Evolutionary conservation across 495 filamentous ascomycete species (phyloP).

Genomic region (Penicillium coffeae): DNA sequence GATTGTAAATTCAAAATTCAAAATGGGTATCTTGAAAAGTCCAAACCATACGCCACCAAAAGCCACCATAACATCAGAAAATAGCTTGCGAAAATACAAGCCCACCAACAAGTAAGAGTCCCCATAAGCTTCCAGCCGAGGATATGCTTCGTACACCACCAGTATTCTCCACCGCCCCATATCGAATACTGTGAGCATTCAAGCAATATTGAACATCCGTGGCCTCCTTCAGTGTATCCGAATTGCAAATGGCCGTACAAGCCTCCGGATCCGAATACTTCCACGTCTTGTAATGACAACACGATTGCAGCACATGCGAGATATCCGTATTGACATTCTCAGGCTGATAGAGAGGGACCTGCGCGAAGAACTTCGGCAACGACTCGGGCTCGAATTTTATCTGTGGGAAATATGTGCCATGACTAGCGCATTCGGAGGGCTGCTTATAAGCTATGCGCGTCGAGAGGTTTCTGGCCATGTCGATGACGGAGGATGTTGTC

Average conservation of each 20-base stretch:
- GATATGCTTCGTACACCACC: not conserved
- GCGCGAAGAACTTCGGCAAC: conserved; percentile 8
- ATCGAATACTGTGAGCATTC: conserved; percentile 8
- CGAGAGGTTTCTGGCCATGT: too few relatives aligned
- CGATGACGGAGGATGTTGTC: too few relatives aligned
- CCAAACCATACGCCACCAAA: not conserved
- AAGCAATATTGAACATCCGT: conserved; percentile 16
- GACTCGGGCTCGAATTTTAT: not conserved
- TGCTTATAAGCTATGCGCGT: too few relatives aligned
- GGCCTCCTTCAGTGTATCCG: conserved; percentile 3
- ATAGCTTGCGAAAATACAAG: conserved; percentile 6
- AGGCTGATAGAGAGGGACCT: conserved; percentile 20
- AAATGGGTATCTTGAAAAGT: not conserved
- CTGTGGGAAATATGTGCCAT: not conserved
- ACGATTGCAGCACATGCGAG: conserved; percentile 6
- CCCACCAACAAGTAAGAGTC: conserved; percentile 3
- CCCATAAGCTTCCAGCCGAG: not conserved
- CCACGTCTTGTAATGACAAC: conserved; percentile 11
- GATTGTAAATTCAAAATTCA: too few relatives aligned
- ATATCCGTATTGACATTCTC: conserved; percentile 5
- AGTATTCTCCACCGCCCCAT: conserved; percentile 8
- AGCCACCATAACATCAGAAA: not conserved
- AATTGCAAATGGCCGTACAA: conserved; percentile 17
- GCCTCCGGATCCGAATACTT: conserved; percentile 13
- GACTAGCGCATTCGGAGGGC: not conserved